phyloP scores from a whole-genome alignment of 257 asterid species.

The Cynanchum wilfordii region DNA sequence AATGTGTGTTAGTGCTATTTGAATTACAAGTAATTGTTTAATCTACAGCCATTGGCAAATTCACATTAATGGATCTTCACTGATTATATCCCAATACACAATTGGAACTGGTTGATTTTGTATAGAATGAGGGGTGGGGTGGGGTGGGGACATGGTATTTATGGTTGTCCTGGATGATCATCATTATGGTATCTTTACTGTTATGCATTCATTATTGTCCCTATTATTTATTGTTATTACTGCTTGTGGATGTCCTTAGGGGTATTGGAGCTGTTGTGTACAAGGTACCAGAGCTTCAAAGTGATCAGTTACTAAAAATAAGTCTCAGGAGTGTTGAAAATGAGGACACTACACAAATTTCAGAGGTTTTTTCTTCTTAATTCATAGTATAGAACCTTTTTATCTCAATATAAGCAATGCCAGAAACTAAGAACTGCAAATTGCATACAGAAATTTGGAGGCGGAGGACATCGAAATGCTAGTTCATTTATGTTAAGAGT shows the following conservation, averaged over 20 bases:
- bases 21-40: neutral
- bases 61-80: neutral
- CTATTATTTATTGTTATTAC: neutral
- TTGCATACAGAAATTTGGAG: slow-evolving; percentile 56
- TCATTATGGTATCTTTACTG: neutral
- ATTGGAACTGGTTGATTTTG: neutral
- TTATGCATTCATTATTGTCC: neutral
- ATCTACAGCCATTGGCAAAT: neutral
- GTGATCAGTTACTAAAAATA: slow-evolving; percentile 53
- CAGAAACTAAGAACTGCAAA: slow-evolving; percentile 9
- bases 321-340: slow-evolving; percentile 66
- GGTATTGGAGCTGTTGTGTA: slow-evolving; percentile 89
- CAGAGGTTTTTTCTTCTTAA: slow-evolving; percentile 43
- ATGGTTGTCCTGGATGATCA: neutral
- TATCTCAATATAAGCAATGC: neutral
- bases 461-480: slow-evolving; percentile 82
- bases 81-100: neutral
- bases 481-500: slow-evolving; percentile 65
- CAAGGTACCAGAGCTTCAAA: slow-evolving; percentile 69
- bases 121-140: neutral
- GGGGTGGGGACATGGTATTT: neutral
- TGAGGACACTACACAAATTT: slow-evolving; percentile 81
- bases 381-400: slow-evolving; percentile 1
- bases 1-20: neutral
- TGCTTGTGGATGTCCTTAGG: slow-evolving; percentile 30